Evolutionary conservation across 1,139 yeast genomes (phyloP).

Genomic region (Diutina neorugosa): DNA sequence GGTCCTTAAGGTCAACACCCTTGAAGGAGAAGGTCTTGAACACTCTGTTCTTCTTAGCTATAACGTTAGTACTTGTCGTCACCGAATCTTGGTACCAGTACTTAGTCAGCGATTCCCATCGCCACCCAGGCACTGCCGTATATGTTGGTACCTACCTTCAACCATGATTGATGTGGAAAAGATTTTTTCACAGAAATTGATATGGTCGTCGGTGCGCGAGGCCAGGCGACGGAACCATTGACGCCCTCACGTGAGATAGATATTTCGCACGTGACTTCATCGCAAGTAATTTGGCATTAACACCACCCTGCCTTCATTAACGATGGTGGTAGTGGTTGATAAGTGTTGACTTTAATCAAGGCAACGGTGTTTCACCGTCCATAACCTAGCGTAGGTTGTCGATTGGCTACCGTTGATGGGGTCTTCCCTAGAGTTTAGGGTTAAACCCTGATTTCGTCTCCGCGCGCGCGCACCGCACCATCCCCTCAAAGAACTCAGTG

Average conservation of each 20-base stretch:
- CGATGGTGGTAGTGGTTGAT: not conserved
- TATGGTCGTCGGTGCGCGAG: not conserved
- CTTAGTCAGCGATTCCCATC: not conserved
- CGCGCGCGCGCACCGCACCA: not conserved
- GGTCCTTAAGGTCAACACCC: slow-evolving; percentile 95
- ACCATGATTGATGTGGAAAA: slow-evolving; percentile 1
- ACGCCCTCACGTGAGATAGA: not conserved
- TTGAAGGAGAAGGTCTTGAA: slow-evolving; percentile 98
- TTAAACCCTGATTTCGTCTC: not conserved
- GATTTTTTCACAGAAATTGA: not conserved
- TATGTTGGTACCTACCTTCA: slow-evolving; percentile 1
- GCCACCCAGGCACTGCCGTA: not conserved
- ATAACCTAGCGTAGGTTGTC: not conserved
- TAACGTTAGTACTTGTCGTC: not conserved
- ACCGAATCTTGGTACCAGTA: not conserved
- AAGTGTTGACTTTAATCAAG: not conserved
- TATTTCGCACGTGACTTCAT: not conserved
- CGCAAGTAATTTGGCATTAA: not conserved
- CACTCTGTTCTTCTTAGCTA: slow-evolving; percentile 59
- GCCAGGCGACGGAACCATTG: not conserved
- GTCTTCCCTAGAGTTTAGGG: not conserved
- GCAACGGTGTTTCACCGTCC: not conserved
- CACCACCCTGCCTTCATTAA: not conserved
- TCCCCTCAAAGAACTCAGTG: not conserved
- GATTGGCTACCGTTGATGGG: not conserved